phyloP scores from a whole-genome alignment of 441 rosid genomes.

The Arabidopsis lyrata region DNA sequence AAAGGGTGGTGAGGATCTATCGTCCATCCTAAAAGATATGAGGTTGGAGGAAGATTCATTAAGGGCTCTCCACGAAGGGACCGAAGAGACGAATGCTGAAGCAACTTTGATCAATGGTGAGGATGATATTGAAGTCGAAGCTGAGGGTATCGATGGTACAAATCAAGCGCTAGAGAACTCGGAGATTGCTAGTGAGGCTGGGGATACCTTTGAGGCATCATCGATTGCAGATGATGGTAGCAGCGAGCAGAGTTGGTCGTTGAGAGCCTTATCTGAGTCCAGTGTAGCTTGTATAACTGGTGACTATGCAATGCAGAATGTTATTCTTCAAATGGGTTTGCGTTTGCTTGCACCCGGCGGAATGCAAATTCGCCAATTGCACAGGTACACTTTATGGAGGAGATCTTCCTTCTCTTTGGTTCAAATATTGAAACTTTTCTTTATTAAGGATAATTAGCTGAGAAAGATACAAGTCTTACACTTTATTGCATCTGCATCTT shows the following conservation, averaged over 20 bases:
- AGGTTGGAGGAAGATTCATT: slow-evolving; percentile 71
- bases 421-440: neutral
- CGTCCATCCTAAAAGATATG: slow-evolving; percentile 62
- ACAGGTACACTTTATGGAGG: slow-evolving; percentile 55
- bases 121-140: slow-evolving; percentile 43
- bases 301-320: slow-evolving; percentile 97
- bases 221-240: slow-evolving; percentile 68
- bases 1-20: slow-evolving; percentile 50
- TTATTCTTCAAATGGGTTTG: slow-evolving; percentile 95
- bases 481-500: slow-evolving; percentile 26
- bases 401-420: neutral
- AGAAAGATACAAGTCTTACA: slow-evolving; percentile 6
- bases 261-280: slow-evolving; percentile 89
- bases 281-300: slow-evolving; percentile 91
- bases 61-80: slow-evolving; percentile 50
- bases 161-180: slow-evolving; percentile 50
- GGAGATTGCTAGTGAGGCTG: slow-evolving; percentile 63
- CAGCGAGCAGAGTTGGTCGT: slow-evolving; percentile 87
- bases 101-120: slow-evolving; percentile 27
- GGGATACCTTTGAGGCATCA: slow-evolving; percentile 60
- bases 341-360: slow-evolving; percentile 90
- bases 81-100: slow-evolving; percentile 25
- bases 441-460: slow-evolving; percentile 15
- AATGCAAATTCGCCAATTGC: slow-evolving; percentile 85
- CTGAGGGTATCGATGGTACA: slow-evolving; percentile 42